Evolutionary conservation across 345 rosid species (phyloP).

Genomic region (Fremontodendron californicum): DNA sequence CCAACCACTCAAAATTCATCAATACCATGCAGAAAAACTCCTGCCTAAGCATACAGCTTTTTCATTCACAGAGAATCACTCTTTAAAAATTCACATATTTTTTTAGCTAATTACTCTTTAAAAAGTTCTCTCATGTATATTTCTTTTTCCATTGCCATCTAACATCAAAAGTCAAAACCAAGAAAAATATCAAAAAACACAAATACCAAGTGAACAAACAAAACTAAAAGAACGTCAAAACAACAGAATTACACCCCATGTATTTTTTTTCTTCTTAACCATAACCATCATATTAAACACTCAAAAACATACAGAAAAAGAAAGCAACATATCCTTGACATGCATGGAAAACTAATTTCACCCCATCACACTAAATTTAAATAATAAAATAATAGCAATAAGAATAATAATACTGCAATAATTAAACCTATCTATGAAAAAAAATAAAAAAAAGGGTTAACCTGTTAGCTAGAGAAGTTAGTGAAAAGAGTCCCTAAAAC

Average conservation of each 20-base stretch:
- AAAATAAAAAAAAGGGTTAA: neutral
- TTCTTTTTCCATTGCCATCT: neutral
- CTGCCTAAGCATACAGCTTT: neutral
- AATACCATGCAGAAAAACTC: neutral
- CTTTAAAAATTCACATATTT: no score
- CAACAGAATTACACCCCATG: neutral
- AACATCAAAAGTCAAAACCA: neutral
- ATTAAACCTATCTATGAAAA: neutral
- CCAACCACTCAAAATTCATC: neutral
- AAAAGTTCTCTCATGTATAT: neutral
- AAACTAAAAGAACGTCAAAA: neutral
- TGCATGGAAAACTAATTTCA: neutral
- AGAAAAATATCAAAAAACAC: neutral
- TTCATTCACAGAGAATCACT: neutral
- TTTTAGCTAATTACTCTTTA: neutral
- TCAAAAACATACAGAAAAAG: neutral
- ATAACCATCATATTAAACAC: neutral
- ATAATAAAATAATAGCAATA: no score
- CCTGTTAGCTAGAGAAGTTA: neutral
- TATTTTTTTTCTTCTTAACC: neutral
- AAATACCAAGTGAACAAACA: neutral
- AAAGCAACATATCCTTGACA: neutral
- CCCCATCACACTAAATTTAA: neutral
- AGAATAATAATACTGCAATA: neutral
- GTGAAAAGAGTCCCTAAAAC: neutral